Evolutionary conservation across 1,284 basidiomycete genomes (phyloP).

Genomic region (Papiliotrema flavescens): DNA sequence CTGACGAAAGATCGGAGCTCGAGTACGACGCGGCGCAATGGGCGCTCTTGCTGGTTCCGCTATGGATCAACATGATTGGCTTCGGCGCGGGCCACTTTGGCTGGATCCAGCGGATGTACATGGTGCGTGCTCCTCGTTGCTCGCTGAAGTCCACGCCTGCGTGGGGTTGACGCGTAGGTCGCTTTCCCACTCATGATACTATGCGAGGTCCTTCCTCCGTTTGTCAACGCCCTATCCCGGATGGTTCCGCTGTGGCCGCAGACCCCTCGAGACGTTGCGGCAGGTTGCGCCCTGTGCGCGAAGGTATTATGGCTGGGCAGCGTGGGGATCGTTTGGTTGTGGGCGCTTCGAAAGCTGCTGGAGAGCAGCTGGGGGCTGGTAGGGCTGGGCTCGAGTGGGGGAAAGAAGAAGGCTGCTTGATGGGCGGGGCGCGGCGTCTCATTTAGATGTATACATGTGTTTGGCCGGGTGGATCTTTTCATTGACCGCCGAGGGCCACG

Average conservation of each 20-base stretch:
- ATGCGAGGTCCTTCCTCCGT: background rate
- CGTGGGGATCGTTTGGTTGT: slow-evolving; percentile 1
- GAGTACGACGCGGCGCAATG: background rate
- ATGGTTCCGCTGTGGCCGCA: background rate
- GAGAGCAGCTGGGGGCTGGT: slow-evolving; percentile 13
- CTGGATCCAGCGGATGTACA: background rate
- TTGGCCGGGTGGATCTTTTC: too few relatives aligned
- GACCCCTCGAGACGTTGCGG: background rate
- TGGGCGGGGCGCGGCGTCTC: too few relatives aligned
- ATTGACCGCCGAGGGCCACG: too few relatives aligned
- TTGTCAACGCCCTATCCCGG: background rate
- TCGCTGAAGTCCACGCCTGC: background rate
- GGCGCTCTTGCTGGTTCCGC: too few relatives aligned
- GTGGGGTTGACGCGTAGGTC: background rate
- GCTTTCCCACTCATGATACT: background rate
- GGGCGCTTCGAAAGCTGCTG: slow-evolving; percentile 9
- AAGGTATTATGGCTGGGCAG: background rate
- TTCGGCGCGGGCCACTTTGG: background rate
- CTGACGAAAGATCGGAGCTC: background rate
- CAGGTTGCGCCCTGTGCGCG: background rate
- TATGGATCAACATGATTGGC: too few relatives aligned
- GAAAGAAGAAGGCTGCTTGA: too few relatives aligned
- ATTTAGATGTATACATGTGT: too few relatives aligned
- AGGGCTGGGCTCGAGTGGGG: too few relatives aligned
- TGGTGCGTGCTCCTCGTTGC: background rate